Percentiles rank a stretch among this genome's conserved stretches.
phyloP scores from a whole-genome alignment of 1,284 basidiomycete genomes.

The Ustilago esculenta region DNA sequence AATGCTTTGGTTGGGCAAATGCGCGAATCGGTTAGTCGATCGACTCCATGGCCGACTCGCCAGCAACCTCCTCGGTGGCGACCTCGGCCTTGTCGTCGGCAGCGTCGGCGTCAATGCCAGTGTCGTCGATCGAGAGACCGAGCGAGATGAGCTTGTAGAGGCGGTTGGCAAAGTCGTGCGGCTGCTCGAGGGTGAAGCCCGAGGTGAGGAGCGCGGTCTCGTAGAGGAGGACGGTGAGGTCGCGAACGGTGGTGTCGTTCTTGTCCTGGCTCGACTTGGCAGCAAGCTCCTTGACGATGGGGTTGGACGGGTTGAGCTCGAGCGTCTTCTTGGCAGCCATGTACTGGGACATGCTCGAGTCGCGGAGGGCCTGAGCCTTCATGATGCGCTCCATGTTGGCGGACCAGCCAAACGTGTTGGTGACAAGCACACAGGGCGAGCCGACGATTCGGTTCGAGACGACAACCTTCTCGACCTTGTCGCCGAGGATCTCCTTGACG shows the following conservation, averaged over 20 bases:
- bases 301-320: conserved; percentile 93
- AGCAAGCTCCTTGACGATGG: conserved; percentile 96
- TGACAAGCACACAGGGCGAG: conserved; percentile 73
- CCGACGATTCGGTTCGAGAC: conserved; percentile 83
- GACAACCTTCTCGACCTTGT: conserved; percentile 99
- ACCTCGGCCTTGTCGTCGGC: conserved; percentile 45
- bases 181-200: conserved; percentile 90
- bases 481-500: conserved; percentile 98
- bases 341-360: conserved; percentile 98
- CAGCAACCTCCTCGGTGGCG: conserved; percentile 56
- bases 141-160: conserved; percentile 95
- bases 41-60: conserved; percentile 66
- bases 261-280: conserved; percentile 95
- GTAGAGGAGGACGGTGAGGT: conserved; percentile 93
- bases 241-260: conserved; percentile 92
- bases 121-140: conserved; percentile 71
- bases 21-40: conserved; percentile 56
- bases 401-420: conserved; percentile 99
- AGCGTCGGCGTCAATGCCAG: conserved; percentile 38
- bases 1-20: not conserved
- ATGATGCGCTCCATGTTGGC: conserved; percentile 99
- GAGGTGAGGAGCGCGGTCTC: conserved; percentile 86
- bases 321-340: conserved; percentile 95
- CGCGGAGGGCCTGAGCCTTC: conserved; percentile 98
- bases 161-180: conserved; percentile 91